Base-by-base conservation (phyloP, 805 yeast species). In the Kodamaea fukazawae region DNA sequence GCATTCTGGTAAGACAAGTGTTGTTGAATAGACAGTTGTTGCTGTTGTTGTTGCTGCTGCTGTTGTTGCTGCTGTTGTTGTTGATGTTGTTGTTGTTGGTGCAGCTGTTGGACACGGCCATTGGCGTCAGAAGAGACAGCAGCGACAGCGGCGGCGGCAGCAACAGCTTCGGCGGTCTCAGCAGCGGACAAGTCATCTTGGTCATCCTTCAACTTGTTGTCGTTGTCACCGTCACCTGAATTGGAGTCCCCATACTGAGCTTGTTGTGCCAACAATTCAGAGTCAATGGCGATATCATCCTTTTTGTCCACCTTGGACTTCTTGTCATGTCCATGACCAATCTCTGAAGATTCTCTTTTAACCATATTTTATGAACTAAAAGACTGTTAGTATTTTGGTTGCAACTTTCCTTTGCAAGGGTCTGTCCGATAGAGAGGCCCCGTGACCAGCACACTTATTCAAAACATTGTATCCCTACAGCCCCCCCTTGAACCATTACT, bases 191-290 rank as follows among this genome's bases (percentile, higher is more conserved):
- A 51, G 4, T 49, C 57, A 16, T 52, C 58, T 31, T 54, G 55
- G 15, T 57, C 57, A 23, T 36, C 36, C 34, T 36, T 30, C 31
- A 16, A 29, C 14, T 43, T 46, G 18, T 34, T 35, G 25, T 41
- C 39, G 15, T 27, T 16, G 32, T 34, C 35, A n/a, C 17, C 32
- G 12, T 29, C 37, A 22, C 12, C 31, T 2, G 18, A 28, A 20
- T 29, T 35, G 12, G 13, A 16, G 13, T 35, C 32, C 8, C 35
- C 38, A 13, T 60, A 62, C 29, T 62, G 59, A 30, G 61, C 58
- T 40, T 67, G 71, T 46, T 69, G 73, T 31, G 65, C 68, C 46
- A 70, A 60, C 45, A 70, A 58, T 46, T 67, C 74, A 26, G 70
- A 61, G 50, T 67, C 74, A 39, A 68, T 70, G 38, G 67, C 70